phyloP scores from a whole-genome alignment of 805 yeast genomes.

The Metschnikowia noctiluminum region DNA sequence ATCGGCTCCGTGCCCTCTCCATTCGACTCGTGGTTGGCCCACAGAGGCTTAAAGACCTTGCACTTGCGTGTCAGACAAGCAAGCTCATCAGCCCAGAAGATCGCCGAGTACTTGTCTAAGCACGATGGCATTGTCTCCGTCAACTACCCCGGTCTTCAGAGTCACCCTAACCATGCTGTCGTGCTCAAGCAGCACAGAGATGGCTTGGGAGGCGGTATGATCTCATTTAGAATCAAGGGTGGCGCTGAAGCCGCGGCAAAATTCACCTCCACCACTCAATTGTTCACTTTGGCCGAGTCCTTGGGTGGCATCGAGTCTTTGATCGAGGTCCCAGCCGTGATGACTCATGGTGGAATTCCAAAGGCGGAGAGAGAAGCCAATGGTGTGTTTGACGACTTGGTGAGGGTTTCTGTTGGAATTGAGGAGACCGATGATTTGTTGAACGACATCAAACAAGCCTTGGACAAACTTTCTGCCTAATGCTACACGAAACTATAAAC shows the following conservation, averaged over 20 bases:
- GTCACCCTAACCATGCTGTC: constrained; percentile 60
- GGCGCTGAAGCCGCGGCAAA: constrained; percentile 73
- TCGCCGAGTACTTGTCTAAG: constrained; percentile 59
- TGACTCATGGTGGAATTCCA: constrained; percentile 93
- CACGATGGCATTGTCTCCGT: constrained; percentile 59
- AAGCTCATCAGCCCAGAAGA: constrained; percentile 57
- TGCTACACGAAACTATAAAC: too few species aligned
- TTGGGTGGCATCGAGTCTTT: constrained; percentile 87
- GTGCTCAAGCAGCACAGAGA: constrained; percentile 77
- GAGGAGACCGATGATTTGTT: constrained; percentile 79
- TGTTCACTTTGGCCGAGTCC: constrained; percentile 85
- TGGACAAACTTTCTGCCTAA: constrained; percentile 5
- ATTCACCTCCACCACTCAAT: constrained; percentile 69
- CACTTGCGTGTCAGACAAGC: constrained; percentile 77
- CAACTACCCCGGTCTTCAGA: constrained; percentile 78
- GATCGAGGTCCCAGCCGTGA: constrained; percentile 83
- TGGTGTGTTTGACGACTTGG: constrained; percentile 78
- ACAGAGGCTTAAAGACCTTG: constrained; percentile 84
- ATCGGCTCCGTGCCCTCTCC: constrained; percentile 88
- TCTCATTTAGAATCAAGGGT: constrained; percentile 81
- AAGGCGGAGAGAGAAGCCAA: constrained; percentile 69
- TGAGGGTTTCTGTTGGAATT: constrained; percentile 83
- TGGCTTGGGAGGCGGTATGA: constrained; percentile 88
- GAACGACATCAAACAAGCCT: constrained; percentile 66
- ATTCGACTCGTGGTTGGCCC: constrained; percentile 90